phyloP scores from a whole-genome alignment of 2,329 filamentous ascomycete species.

The Ophiocordyceps unilateralis region DNA sequence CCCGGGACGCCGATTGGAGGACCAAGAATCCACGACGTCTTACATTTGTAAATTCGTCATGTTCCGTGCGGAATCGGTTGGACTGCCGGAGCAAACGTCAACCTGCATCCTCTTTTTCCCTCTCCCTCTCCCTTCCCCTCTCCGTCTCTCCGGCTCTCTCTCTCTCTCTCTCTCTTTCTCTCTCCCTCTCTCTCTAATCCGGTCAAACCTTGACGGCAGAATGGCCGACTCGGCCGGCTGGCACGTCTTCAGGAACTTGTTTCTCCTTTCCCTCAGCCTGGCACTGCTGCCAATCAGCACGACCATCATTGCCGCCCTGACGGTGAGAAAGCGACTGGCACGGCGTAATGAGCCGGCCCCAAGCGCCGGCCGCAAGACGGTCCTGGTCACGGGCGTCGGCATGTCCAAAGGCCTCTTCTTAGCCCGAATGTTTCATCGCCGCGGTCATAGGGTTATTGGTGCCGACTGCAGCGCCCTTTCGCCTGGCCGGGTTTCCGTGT shows the following conservation, averaged over 20 bases:
- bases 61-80: not conserved
- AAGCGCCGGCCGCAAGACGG: slow-evolving; percentile 16
- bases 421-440: slow-evolving; percentile 44
- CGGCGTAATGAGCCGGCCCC: not conserved
- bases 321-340: not conserved
- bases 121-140: not conserved
- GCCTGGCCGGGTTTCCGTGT: slow-evolving; percentile 38
- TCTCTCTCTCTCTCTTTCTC: too few species aligned
- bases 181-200: too few species aligned
- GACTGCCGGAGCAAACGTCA: not conserved
- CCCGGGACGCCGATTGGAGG: not conserved
- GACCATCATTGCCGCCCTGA: slow-evolving; percentile 17
- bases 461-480: slow-evolving; percentile 42
- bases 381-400: slow-evolving; percentile 56
- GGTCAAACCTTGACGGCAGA: not conserved
- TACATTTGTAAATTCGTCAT: not conserved
- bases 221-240: slow-evolving; percentile 1
- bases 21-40: not conserved
- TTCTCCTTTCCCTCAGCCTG: slow-evolving; percentile 12
- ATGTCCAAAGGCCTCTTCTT: slow-evolving; percentile 55
- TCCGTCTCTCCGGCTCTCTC: too few species aligned
- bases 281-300: slow-evolving; percentile 32
- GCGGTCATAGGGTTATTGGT: slow-evolving; percentile 54
- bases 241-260: slow-evolving; percentile 9
- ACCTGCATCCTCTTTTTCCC: not conserved